phyloP scores from a whole-genome alignment of 2,329 filamentous ascomycete genomes.

The Pseudogymnoascus sp. region DNA sequence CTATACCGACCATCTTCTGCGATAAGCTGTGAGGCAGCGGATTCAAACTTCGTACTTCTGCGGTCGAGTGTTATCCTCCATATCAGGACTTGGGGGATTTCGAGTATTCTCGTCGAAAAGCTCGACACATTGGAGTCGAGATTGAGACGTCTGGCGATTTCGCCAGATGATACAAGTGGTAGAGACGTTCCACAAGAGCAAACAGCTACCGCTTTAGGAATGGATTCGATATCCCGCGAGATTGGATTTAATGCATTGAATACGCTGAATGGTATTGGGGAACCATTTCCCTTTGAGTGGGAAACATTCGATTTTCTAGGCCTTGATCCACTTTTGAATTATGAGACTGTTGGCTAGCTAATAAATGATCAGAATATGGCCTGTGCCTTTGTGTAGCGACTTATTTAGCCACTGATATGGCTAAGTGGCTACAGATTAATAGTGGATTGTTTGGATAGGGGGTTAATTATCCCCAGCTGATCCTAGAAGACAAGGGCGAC shows the following conservation, averaged over 20 bases:
- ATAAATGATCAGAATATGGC: not conserved
- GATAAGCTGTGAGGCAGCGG: slow-evolving; percentile 7
- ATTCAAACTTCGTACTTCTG: slow-evolving; percentile 17
- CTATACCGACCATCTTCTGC: slow-evolving; percentile 3
- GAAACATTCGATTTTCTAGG: not conserved
- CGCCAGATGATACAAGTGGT: not conserved
- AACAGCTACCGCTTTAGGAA: not conserved
- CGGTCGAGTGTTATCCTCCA: slow-evolving; percentile 8
- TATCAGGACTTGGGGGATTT: not conserved
- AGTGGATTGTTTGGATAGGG: not conserved
- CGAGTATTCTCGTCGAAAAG: slow-evolving; percentile 4
- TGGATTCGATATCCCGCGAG: not conserved
- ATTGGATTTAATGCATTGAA: not conserved
- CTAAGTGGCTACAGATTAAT: not conserved
- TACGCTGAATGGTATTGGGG: not conserved
- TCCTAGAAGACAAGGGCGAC: not conserved
- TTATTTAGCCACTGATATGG: not conserved
- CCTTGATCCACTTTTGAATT: not conserved
- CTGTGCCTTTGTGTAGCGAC: not conserved
- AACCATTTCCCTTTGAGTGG: not conserved
- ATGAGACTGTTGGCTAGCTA: not conserved
- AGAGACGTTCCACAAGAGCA: not conserved
- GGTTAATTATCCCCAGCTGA: not conserved
- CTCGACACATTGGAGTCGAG: slow-evolving; percentile 13
- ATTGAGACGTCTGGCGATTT: not conserved